phyloP scores from a whole-genome alignment of 192 early-diverging fungal species.

The Pilobolus umbonatus region DNA sequence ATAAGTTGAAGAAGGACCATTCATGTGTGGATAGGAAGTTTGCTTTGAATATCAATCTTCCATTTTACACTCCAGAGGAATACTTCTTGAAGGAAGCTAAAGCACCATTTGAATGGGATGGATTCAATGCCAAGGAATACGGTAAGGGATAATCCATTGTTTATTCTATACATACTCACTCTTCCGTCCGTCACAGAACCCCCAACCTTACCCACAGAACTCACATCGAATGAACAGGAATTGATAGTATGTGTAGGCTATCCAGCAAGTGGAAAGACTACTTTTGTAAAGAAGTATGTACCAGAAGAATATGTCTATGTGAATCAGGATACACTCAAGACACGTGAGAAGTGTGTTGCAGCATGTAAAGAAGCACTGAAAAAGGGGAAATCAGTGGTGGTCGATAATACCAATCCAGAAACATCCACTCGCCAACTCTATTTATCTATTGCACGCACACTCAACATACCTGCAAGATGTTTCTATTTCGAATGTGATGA shows the following conservation, averaged over 20 bases:
- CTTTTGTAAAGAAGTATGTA: slow-evolving; percentile 58
- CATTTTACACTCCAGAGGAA: slow-evolving; percentile 82
- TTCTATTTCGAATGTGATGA: slow-evolving; percentile 55
- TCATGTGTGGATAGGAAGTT: slow-evolving; percentile 84
- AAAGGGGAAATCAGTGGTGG: slow-evolving; percentile 55
- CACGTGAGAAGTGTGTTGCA: slow-evolving; percentile 68
- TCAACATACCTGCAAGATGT: slow-evolving; percentile 54
- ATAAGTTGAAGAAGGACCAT: slow-evolving; percentile 61
- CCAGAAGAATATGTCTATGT: slow-evolving; percentile 64
- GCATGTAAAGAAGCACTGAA: slow-evolving; percentile 47
- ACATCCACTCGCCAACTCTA: slow-evolving; percentile 55
- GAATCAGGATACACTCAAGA: slow-evolving; percentile 81
- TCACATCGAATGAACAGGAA: slow-evolving; percentile 31
- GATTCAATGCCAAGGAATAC: slow-evolving; percentile 44
- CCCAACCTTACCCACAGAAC: not conserved
- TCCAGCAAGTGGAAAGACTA: slow-evolving; percentile 82
- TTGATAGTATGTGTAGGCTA: slow-evolving; percentile 75
- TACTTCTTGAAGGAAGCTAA: slow-evolving; percentile 54
- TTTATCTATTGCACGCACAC: slow-evolving; percentile 53
- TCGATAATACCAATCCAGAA: slow-evolving; percentile 87
- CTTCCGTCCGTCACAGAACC: slow-evolving; percentile 15
- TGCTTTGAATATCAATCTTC: slow-evolving; percentile 66
- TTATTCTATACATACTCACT: slow-evolving; percentile 18
- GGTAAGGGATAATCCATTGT: slow-evolving; percentile 15
- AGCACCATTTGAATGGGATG: slow-evolving; percentile 42